Base-by-base conservation (phyloP, 441 rosid genomes). In the Adansonia grandidieri region DNA sequence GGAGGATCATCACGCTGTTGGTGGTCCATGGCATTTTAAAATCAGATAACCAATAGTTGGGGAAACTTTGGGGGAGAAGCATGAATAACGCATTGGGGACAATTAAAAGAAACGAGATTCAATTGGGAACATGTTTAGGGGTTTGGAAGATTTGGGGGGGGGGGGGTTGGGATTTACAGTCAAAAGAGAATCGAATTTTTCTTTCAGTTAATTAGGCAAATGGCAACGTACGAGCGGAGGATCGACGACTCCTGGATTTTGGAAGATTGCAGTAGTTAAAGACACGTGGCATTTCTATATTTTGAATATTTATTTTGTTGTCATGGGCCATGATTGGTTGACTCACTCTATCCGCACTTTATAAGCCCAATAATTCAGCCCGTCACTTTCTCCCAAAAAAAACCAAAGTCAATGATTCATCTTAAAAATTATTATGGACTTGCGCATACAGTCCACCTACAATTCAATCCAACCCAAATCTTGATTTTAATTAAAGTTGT, bases 11-110 rank as follows among this genome's bases (percentile, higher is more conserved):
- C 32, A 28, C 32, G 75, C 5, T 71, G 80, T 78, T 80, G 84
- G 37, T 77, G 77, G 81, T 85, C 83, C 86, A 75, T 89, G 13
- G 61, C 57, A n/a, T 3, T 7, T 20, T 17, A 24, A 17, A 68
- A 77, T 3, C 8, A 4, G 11, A 64, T 5, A 17, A 20, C 20
- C 62, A 58, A 67, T 45, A 28, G 17, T 10, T 9, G 78, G 40
- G 19, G 19, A 71, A 51, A 24, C 28, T 24, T 58, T 54, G 2
- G 10, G 14, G 24, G 75, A 58, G 1, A 53, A 61, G 5, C 69
- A 37, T 37, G 45, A 63, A 63, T 14, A 32, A 28, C 32, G 67
- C 15, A 62, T 62, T 28, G 17, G 8, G 63, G 32, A 3, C 13
- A 5, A 62, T 4, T 4, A 65, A 65, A 8, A n/a, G 48, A 65